These are phyloP conservation scores for Hypoxylon trugodes DNA, from an alignment of 495 filamentous ascomycete genomes.

Conservation along the genomic window DNA sequence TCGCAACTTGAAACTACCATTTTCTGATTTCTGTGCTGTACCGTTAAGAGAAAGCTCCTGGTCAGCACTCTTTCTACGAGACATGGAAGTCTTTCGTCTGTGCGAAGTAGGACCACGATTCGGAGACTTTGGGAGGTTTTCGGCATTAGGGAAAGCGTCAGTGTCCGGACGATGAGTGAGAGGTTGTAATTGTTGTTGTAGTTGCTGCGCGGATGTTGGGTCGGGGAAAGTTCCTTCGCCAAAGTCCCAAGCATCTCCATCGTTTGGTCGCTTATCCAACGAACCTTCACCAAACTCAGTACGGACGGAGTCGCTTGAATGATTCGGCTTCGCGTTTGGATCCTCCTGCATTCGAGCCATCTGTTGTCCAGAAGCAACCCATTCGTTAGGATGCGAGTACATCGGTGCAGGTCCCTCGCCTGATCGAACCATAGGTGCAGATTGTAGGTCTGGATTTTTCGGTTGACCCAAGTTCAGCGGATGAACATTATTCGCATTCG, in stretches of 20 bases:
- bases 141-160: constrained; percentile 84
- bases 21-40: constrained; percentile 62
- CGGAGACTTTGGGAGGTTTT: constrained; percentile 82
- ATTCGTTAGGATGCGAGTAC: constrained; percentile 50
- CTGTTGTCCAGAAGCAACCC: constrained; percentile 50
- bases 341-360: constrained; percentile 62
- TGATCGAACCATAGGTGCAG: constrained; percentile 56
- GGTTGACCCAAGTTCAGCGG: constrained; percentile 46
- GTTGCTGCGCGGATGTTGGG: constrained; percentile 48
- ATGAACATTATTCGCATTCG: constrained; percentile 58
- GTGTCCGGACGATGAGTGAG: constrained; percentile 73
- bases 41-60: constrained; percentile 61
- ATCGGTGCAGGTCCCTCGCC: constrained; percentile 43
- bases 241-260: constrained; percentile 91
- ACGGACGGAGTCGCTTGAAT: constrained; percentile 51
- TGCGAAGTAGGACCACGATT: constrained; percentile 75
- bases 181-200: constrained; percentile 53
- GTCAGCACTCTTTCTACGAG: constrained; percentile 64
- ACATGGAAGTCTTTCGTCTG: constrained; percentile 78
- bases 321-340: constrained; percentile 61
- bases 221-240: constrained; percentile 72
- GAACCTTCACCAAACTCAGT: constrained; percentile 49
- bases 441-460: constrained; percentile 52
- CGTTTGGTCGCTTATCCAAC: constrained; percentile 49
- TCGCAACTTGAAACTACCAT: constrained; percentile 83